A percentile compares a stretch with the other conserved stretches of the same genome.
Conservation (phyloP, 2,329 filamentous ascomycete species). For the Ascochyta clinopodiicola region DNA sequence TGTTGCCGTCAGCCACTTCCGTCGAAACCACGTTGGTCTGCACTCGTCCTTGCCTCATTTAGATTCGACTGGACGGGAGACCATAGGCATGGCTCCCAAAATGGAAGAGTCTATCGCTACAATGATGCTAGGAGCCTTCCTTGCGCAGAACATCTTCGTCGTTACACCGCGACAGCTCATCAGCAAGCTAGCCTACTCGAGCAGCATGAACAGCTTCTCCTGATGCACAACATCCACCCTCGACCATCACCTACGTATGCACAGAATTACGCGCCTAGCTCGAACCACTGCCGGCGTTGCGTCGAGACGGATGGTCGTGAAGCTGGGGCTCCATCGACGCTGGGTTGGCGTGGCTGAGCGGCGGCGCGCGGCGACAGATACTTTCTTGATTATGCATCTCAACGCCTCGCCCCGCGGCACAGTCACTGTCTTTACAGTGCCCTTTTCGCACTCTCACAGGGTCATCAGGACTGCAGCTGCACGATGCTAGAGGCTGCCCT, state of each 20-base stretch:
- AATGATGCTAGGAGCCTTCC: constrained; percentile 15
- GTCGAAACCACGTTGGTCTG: constrained; percentile 4
- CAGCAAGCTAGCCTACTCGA: constrained; percentile 16
- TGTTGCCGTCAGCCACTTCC: constrained; percentile 24
- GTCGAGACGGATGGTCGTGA: constrained; percentile 4
- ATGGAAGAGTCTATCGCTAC: constrained; percentile 2
- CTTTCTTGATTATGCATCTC: constrained; percentile 17
- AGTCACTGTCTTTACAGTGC: background rate
- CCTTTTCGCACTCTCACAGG: constrained; percentile 33
- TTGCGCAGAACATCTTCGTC: constrained; percentile 18
- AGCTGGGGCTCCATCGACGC: constrained; percentile 26
- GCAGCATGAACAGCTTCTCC: constrained; percentile 12
- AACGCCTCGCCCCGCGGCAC: constrained; percentile 6
- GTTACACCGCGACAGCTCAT: constrained; percentile 27
- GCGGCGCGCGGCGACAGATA: constrained; percentile 32
- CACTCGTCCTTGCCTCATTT: constrained; percentile 13
- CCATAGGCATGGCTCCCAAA: constrained; percentile 2
- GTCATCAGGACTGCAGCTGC: constrained; percentile 16
- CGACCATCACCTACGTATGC: constrained; percentile 29
- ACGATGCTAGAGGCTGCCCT: constrained; percentile 29
- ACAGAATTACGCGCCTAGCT: constrained; percentile 6
- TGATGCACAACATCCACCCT: constrained; percentile 20
- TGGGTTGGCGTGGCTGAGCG: constrained; percentile 25
- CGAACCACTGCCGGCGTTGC: background rate
- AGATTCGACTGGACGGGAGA: background rate